Evolutionary conservation across 2,329 filamentous ascomycete species (phyloP).

Genomic region (Penicillium glabrum): DNA sequence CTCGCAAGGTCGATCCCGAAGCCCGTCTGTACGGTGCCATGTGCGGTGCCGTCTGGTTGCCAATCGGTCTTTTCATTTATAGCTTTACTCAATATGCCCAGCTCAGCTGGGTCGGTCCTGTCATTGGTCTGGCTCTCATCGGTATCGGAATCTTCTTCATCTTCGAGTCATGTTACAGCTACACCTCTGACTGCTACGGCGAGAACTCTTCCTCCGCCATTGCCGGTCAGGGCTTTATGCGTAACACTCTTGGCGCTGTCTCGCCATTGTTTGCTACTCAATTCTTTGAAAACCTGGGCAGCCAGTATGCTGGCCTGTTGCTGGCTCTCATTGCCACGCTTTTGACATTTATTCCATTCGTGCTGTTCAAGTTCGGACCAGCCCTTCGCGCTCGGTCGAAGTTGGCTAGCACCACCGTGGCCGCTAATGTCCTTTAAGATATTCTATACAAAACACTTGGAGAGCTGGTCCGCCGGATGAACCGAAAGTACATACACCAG

Average conservation of each 20-base stretch:
- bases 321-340: constrained; percentile 48
- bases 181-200: constrained; percentile 56
- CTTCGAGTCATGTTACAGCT: constrained; percentile 45
- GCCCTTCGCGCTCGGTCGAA: constrained; percentile 30
- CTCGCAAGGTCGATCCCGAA: constrained; percentile 41
- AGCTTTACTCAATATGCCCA: constrained; percentile 54
- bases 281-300: constrained; percentile 56
- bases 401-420: constrained; percentile 26
- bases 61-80: constrained; percentile 55
- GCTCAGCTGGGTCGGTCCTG: constrained; percentile 51
- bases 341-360: constrained; percentile 31
- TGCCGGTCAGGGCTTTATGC: constrained; percentile 54
- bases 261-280: constrained; percentile 54
- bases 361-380: constrained; percentile 31
- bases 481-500: not conserved
- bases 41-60: constrained; percentile 49
- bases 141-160: constrained; percentile 56
- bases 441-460: not conserved
- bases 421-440: not conserved
- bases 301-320: constrained; percentile 53
- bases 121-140: constrained; percentile 52
- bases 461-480: not conserved
- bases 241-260: constrained; percentile 55
- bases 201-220: constrained; percentile 42
- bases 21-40: constrained; percentile 52